phyloP scores from a whole-genome alignment of 768 basidiomycete genomes.

The Boletus rubropictus region DNA sequence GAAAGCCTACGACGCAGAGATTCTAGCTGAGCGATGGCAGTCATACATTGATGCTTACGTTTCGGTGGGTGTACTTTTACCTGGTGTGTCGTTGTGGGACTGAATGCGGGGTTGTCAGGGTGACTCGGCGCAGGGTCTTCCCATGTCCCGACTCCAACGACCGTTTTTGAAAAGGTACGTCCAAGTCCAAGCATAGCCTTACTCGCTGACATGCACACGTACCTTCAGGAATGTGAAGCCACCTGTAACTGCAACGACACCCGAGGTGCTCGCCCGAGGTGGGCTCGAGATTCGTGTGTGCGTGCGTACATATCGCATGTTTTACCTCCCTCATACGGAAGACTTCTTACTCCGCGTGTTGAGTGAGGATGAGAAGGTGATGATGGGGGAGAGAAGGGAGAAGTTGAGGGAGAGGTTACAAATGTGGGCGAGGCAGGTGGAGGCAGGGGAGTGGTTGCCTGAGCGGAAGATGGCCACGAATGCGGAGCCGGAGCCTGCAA shows the following conservation, averaged over 20 bases:
- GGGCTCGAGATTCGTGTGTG: slow-evolving; percentile 82
- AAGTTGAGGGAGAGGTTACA: slow-evolving; percentile 9
- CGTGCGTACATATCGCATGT: slow-evolving; percentile 25
- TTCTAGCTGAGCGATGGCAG: slow-evolving; percentile 73
- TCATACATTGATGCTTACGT: slow-evolving; percentile 74
- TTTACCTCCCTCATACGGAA: slow-evolving; percentile 24
- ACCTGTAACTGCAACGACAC: slow-evolving; percentile 25
- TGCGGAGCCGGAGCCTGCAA: neutral
- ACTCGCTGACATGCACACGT: neutral
- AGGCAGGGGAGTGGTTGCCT: slow-evolving; percentile 10
- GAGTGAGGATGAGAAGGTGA: slow-evolving; percentile 9
- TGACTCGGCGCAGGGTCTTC: slow-evolving; percentile 51
- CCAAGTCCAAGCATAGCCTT: neutral
- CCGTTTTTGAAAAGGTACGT: slow-evolving; percentile 67
- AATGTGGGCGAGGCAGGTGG: slow-evolving; percentile 15
- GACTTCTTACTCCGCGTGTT: slow-evolving; percentile 17
- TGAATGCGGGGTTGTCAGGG: slow-evolving; percentile 34
- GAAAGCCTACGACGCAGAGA: slow-evolving; percentile 69
- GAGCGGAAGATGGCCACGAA: neutral
- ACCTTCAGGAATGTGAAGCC: slow-evolving; percentile 19
- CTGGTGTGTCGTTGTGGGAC: neutral
- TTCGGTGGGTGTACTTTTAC: slow-evolving; percentile 40
- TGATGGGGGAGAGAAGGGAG: neutral
- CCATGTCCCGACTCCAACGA: slow-evolving; percentile 39
- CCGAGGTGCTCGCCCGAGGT: slow-evolving; percentile 47